These are phyloP conservation scores for Chytriomyces confervae DNA, from an alignment of 192 early-diverging fungal genomes.

Conservation along the genomic window DNA sequence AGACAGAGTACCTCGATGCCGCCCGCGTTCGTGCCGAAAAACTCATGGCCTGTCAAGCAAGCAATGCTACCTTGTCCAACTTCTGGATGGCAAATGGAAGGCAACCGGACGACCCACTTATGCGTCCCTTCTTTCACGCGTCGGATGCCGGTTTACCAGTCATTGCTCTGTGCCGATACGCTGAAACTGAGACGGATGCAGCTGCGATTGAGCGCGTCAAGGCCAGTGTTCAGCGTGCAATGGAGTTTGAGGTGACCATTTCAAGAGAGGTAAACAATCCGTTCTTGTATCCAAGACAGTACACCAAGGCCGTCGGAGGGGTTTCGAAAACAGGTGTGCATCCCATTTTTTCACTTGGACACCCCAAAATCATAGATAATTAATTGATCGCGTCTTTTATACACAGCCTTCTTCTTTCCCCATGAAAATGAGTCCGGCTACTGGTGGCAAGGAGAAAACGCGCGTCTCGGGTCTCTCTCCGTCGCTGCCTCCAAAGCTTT, in stretches of 20 bases:
- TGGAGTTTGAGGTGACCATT: conserved; percentile 29
- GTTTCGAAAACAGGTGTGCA: not conserved
- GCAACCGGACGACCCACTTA: not conserved
- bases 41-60: conserved; percentile 7
- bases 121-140: conserved; percentile 28
- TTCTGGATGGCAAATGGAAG: conserved; percentile 29
- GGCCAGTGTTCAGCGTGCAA: not conserved
- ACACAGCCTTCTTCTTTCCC: conserved; percentile 23
- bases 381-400: no score
- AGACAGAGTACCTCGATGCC: conserved; percentile 18
- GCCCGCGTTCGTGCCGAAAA: not conserved
- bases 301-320: conserved; percentile 8
- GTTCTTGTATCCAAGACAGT: conserved; percentile 22
- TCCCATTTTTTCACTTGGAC: not conserved
- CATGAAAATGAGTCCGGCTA: conserved; percentile 25
- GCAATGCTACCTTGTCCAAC: conserved; percentile 2
- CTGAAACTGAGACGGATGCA: conserved; percentile 7
- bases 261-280: conserved; percentile 25
- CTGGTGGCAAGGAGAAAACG: conserved; percentile 32
- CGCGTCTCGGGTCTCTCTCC: conserved; percentile 21
- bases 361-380: not conserved
- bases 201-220: not conserved
- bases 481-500: conserved; percentile 4
- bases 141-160: conserved; percentile 28
- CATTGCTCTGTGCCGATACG: conserved; percentile 17